Conservation (phyloP, 2,329 filamentous ascomycete genomes). For the Trichocomaceae sp. region DNA sequence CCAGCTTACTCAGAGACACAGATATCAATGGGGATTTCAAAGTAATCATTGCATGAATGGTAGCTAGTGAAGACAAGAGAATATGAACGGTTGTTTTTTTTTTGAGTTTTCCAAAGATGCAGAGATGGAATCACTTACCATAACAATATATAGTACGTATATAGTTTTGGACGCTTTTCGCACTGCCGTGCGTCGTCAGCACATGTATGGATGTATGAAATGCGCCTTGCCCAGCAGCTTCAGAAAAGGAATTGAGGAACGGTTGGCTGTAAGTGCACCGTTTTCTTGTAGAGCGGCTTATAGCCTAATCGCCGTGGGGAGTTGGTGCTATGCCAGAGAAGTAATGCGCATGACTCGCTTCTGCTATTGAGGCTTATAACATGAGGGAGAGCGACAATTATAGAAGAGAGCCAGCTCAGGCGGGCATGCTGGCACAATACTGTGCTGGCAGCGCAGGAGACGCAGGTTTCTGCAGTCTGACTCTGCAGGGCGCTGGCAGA, state of each 20-base stretch:
- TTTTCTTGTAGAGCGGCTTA: neutral
- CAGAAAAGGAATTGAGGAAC: neutral
- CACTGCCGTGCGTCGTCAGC: neutral
- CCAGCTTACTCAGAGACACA: slow-evolving; percentile 15
- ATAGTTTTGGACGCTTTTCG: neutral
- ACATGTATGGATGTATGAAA: neutral
- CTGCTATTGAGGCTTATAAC: neutral
- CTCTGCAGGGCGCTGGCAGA: neutral
- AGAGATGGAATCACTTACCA: neutral
- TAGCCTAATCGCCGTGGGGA: neutral
- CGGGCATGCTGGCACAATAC: neutral
- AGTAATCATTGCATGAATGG: slow-evolving; percentile 22
- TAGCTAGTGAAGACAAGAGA: neutral
- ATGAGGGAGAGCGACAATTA: neutral
- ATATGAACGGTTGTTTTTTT: neutral
- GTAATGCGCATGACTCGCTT: neutral
- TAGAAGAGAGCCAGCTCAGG: neutral
- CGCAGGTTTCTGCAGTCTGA: neutral
- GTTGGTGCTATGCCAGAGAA: neutral
- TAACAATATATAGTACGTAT: neutral
- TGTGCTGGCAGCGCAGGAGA: too few species aligned
- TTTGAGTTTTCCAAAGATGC: neutral
- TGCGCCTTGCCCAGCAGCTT: neutral
- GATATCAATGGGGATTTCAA: slow-evolving; percentile 23
- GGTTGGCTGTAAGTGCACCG: neutral